Evolutionary conservation across 225 moss, liverwort and hornwort species (phyloP).

Genomic region (Marchantia polymorpha): DNA sequence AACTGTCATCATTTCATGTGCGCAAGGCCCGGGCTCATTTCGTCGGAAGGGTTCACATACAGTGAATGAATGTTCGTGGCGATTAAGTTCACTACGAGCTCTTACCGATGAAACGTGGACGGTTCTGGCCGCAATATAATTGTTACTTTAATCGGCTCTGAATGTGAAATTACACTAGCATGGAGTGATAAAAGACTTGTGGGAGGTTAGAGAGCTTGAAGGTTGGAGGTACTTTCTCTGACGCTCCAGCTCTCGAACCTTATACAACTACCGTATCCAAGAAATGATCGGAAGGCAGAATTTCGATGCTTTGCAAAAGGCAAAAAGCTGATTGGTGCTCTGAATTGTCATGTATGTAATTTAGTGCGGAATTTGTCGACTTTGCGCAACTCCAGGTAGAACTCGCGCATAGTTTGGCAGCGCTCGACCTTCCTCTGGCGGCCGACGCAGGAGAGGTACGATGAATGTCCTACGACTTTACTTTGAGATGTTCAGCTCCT

Average conservation of each 20-base stretch:
- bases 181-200: neutral
- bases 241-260: too few relatives aligned
- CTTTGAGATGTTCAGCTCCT: neutral
- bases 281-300: neutral
- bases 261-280: neutral
- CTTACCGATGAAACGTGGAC: too few relatives aligned
- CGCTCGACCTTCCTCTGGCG: constrained; percentile 61
- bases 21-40: too few relatives aligned
- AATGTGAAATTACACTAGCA: too few relatives aligned
- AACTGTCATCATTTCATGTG: too few relatives aligned
- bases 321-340: neutral
- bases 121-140: too few relatives aligned
- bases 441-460: constrained; percentile 43
- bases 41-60: too few relatives aligned
- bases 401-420: constrained; percentile 42
- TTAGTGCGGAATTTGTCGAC: constrained; percentile 42
- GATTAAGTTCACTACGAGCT: too few relatives aligned
- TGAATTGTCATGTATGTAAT: neutral
- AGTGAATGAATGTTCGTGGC: too few relatives aligned
- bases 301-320: neutral
- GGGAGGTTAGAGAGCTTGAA: neutral
- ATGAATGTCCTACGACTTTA: neutral
- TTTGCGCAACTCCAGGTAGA: constrained; percentile 56
- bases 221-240: neutral
- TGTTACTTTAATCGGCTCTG: too few relatives aligned